Percentiles rank a stretch among this genome's conserved stretches.
These are phyloP conservation scores for Melanomma pulvis-pyrius DNA, from an alignment of 495 filamentous ascomycete genomes.

Conservation along the genomic window DNA sequence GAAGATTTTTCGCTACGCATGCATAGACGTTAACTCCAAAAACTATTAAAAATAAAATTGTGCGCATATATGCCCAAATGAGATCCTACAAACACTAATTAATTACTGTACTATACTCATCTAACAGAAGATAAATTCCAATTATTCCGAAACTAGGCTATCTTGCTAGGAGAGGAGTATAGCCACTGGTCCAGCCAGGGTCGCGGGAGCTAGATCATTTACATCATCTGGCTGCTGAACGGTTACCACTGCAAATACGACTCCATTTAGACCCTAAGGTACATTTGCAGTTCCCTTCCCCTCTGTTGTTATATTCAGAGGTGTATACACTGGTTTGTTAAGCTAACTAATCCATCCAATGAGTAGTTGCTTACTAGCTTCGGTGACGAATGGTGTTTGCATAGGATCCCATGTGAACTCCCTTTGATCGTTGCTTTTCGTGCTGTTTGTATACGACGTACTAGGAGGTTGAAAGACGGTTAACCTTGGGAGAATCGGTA, in stretches of 20 bases:
- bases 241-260: neutral
- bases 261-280: neutral
- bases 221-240: neutral
- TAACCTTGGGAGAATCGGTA: neutral
- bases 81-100: too few species aligned
- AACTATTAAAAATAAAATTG: too few species aligned
- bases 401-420: neutral
- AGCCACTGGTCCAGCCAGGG: neutral
- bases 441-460: too few species aligned
- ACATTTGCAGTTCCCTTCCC: too few species aligned
- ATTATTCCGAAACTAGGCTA: neutral
- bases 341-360: neutral
- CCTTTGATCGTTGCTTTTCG: neutral
- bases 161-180: neutral
- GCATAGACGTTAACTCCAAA: too few species aligned
- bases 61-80: too few species aligned
- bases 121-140: conserved; percentile 3
- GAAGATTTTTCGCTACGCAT: too few species aligned
- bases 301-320: neutral
- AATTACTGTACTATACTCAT: too few species aligned
- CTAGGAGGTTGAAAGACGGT: neutral
- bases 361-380: neutral
- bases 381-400: neutral
- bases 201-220: neutral
- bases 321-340: neutral